A percentile compares a stretch with the other conserved stretches of the same genome.
Evolutionary conservation across 106 monocot genomes (phyloP).

Genomic region (Triglochin maritima): DNA sequence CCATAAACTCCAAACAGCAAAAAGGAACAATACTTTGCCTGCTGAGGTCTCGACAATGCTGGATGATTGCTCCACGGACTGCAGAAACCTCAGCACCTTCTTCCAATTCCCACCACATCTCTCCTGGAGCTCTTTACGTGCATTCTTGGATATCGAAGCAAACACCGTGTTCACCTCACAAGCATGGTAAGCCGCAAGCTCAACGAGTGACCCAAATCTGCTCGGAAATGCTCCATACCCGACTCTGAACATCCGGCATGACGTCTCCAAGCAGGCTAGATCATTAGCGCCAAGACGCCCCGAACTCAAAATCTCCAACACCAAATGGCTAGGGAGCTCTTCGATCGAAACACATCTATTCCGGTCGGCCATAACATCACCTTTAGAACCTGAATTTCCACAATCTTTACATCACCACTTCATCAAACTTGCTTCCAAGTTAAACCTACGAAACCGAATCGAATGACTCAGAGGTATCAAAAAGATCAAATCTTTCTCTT

Average conservation of each 20-base stretch:
- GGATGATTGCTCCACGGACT: slow-evolving; percentile 73
- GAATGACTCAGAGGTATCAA: too few relatives aligned
- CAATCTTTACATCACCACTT: too few relatives aligned
- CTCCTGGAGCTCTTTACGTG: slow-evolving; percentile 44
- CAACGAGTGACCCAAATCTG: slow-evolving; percentile 53
- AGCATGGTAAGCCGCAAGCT: slow-evolving; percentile 55
- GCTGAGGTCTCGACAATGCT: slow-evolving; percentile 63
- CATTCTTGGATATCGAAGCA: slow-evolving; percentile 17
- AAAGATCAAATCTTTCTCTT: too few relatives aligned
- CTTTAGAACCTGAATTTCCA: too few relatives aligned
- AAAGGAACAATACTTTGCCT: slow-evolving; percentile 63
- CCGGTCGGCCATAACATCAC: slow-evolving; percentile 28
- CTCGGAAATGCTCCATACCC: slow-evolving; percentile 26
- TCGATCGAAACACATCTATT: slow-evolving; percentile 44
- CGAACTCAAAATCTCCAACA: slow-evolving; percentile 70
- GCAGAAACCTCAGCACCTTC: slow-evolving; percentile 85
- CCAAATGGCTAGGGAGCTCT: slow-evolving; percentile 68
- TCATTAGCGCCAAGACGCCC: slow-evolving; percentile 59
- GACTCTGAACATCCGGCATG: slow-evolving; percentile 58
- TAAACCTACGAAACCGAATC: too few relatives aligned
- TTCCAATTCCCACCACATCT: slow-evolving; percentile 83
- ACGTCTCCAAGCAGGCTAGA: slow-evolving; percentile 62
- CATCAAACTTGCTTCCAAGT: too few relatives aligned
- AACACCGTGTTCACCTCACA: slow-evolving; percentile 40
- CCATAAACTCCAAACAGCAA: background rate